phyloP scores from a whole-genome alignment of 2,329 filamentous ascomycete genomes.

The Aspergillus flavus region DNA sequence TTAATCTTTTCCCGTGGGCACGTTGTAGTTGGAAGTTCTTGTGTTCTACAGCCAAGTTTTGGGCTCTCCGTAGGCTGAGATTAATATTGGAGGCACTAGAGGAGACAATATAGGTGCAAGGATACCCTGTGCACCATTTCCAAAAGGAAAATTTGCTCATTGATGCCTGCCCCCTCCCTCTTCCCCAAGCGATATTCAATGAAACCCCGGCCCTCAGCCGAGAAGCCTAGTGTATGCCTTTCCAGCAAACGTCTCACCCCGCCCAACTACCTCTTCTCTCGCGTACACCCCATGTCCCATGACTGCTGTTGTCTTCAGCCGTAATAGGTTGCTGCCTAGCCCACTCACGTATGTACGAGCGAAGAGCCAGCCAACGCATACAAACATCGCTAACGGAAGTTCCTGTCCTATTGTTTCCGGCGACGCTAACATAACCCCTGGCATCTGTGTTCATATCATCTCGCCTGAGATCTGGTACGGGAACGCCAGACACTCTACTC shows the following conservation, averaged over 20 bases:
- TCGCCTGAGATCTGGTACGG: constrained; percentile 67
- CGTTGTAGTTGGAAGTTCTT: not conserved
- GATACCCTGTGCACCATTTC: not conserved
- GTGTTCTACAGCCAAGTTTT: not conserved
- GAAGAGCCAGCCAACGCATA: constrained; percentile 80
- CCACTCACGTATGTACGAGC: constrained; percentile 85
- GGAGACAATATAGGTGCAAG: not conserved
- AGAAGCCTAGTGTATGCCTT: not conserved
- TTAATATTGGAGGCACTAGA: not conserved
- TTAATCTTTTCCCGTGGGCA: not conserved
- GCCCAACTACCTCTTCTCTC: constrained; percentile 68
- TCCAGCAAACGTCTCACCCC: constrained; percentile 8
- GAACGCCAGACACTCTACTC: constrained; percentile 74
- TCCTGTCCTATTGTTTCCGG: constrained; percentile 43
- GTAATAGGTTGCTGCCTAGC: constrained; percentile 81
- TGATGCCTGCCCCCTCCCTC: too few relatives aligned
- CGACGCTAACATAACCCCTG: constrained; percentile 70
- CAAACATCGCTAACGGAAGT: constrained; percentile 56
- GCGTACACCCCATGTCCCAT: constrained; percentile 67
- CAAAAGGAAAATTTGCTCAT: not conserved
- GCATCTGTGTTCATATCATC: constrained; percentile 69
- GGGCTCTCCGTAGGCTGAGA: not conserved
- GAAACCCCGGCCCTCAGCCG: not conserved
- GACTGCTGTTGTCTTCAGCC: constrained; percentile 55
- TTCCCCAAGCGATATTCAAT: not conserved